Base-by-base conservation (phyloP, 2,329 filamentous ascomycete genomes). In the Ophiostoma populinum region DNA sequence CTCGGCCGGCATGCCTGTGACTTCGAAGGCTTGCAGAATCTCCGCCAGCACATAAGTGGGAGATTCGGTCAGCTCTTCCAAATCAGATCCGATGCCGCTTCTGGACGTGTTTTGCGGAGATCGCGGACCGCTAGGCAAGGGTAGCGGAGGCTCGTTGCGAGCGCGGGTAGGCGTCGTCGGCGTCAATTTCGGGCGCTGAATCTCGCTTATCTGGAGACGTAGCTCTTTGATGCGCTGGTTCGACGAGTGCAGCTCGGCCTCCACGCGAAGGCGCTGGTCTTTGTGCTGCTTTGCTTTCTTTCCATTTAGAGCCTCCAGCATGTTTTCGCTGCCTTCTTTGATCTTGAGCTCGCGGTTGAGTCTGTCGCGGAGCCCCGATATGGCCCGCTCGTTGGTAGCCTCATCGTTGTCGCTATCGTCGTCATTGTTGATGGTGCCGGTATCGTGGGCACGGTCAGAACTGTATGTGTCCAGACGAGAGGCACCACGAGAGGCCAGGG, bases 321-420 rank as follows among this genome's bases (percentile, higher is more conserved):
- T 76, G 53, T 98, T 98, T 62, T 98, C 90, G 39, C 87, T 94
- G 15, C 90, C 90, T 48, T 87, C 80, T 56, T 92, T 94, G 52
- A 98, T 95, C 63, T 95, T 95, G 59, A 86, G 76, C 59, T 98
- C 92, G 49, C 92, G 87, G 46, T 85, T 87, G 43, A 98, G 77
- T 49, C 78, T 72, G 47, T 94, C 86, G 49, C 79, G 76, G 42
- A 94, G 67, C 34, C 71, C 64, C 16, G 75, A 69, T 47, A 93
- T 73, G 26, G 74, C 69, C 55, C 83, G 75, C 52, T 92, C 83
- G 8, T 65, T 66, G 12, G 52, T 30, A 4, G 31, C 36, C 4
- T 26, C 28, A 8, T 34, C 40, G 19, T 35, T 37, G 20, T 40
- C 36, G 15, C 31, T 38, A 15, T 39, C 34, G 22, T 37, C 34